Evolutionary conservation across 768 basidiomycete species (phyloP), one percentile per base, ranked within the genome.

Genomic region (Lactarius hengduanensis): DNA sequence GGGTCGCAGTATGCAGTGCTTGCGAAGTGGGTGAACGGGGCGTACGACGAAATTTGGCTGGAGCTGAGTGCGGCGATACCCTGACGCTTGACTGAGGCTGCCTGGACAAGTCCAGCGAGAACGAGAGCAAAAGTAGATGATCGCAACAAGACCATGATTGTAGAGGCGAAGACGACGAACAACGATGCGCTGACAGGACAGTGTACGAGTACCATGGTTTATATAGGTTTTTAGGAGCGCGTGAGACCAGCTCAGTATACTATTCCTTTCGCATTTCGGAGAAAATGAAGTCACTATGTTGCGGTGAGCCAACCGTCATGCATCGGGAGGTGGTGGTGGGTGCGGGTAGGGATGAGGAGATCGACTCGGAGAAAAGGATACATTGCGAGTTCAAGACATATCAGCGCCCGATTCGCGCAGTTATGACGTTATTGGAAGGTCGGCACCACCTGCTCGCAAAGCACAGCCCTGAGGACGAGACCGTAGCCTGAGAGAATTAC

Each of bases 1-100:
- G 76, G 66, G 11, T 65, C 0, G 68, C 77, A 78, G 66, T 78
- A 77, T n/a, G 73, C 77, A 2, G 76, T 69, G 45, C 73, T 74
- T 9, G 77, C 76, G 57, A 73, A 77, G 65, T 66, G 69, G 2
- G 75, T 71, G 70, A 71, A 77, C 32, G 76, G 76, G 60, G 65
- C 72, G 70, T 71, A 77, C 3, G 66, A 47, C 20, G 54, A 58
- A 69, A 78, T 75, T 68, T 76, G 71, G 20, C 69, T 11, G 5
- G 71, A 60, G 30, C 68, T 60, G 22, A 76, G 65, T 4, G 73
- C 26, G 22, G 73, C 70, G 64, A 77, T 70, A 18, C 13, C 6
- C 43, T 67, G 65, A 36, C 65, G 69, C 38, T 61, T 68, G 50
- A 60, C 26, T 15, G 38, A 10, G 1, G 41, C n/a, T 10, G 60